phyloP scores from a whole-genome alignment of 768 basidiomycete genomes.

The Zangia roseola region DNA sequence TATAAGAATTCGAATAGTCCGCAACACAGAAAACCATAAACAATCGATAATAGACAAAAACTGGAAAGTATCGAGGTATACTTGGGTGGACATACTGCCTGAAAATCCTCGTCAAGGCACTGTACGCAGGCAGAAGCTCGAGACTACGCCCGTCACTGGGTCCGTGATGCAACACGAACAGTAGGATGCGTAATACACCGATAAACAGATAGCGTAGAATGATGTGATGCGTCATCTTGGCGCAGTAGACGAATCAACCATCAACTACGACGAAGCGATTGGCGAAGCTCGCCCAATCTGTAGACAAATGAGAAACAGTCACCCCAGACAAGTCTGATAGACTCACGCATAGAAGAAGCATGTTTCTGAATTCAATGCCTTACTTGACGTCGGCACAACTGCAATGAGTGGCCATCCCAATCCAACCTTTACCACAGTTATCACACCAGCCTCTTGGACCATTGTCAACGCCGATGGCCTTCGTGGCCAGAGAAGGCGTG shows the following conservation, averaged over 20 bases:
- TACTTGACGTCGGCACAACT: slow-evolving; percentile 68
- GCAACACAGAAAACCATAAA: slow-evolving; percentile 4
- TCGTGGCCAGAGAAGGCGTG: slow-evolving; percentile 37
- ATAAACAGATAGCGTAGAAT: slow-evolving; percentile 39
- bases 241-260: slow-evolving; percentile 37
- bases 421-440: slow-evolving; percentile 65
- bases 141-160: slow-evolving; percentile 69
- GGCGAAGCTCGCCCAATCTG: slow-evolving; percentile 36
- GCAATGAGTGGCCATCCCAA: slow-evolving; percentile 55
- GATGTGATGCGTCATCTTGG: slow-evolving; percentile 32
- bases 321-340: neutral
- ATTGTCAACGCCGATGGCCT: slow-evolving; percentile 67
- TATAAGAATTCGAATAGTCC: slow-evolving; percentile 15
- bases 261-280: slow-evolving; percentile 41
- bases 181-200: slow-evolving; percentile 67
- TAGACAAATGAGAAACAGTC: slow-evolving; percentile 15
- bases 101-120: slow-evolving; percentile 26
- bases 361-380: slow-evolving; percentile 11
- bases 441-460: slow-evolving; percentile 71
- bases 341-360: slow-evolving; percentile 30
- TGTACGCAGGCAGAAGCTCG: slow-evolving; percentile 37
- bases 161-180: slow-evolving; percentile 50
- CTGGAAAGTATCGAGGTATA: slow-evolving; percentile 5
- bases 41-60: neutral
- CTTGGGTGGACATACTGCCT: slow-evolving; percentile 17